These are phyloP conservation scores for Sugiyamaella valdiviana DNA, from an alignment of 805 yeast genomes.

Conservation along the genomic window DNA sequence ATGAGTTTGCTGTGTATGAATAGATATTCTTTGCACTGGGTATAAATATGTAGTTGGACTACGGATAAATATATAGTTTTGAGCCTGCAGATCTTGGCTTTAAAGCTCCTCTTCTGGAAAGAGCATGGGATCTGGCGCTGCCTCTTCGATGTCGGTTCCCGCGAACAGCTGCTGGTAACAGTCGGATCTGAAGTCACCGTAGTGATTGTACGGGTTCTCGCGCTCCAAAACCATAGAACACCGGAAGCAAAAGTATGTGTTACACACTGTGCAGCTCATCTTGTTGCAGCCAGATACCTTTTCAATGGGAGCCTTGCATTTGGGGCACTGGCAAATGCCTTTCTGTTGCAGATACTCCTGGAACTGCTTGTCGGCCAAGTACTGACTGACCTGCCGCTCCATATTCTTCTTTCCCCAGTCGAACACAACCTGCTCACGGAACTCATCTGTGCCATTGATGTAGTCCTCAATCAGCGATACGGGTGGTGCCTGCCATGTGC, in stretches of 20 bases:
- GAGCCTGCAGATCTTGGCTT: no score
- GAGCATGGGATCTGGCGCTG: conserved; percentile 4
- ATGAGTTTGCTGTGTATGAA: no score
- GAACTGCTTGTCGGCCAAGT: conserved; percentile 14
- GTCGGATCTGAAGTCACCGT: conserved; percentile 10
- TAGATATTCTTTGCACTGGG: no score
- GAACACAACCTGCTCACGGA: conserved; percentile 9
- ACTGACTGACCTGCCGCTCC: conserved; percentile 10
- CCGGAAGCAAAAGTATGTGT: conserved; percentile 18
- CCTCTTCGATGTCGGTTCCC: conserved; percentile 16
- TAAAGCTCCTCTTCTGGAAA: no score
- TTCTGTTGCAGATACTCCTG: conserved; percentile 14
- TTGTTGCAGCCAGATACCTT: conserved; percentile 19
- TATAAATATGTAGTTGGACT: no score
- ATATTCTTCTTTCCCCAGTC: conserved; percentile 20
- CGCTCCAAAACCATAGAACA: conserved; percentile 11
- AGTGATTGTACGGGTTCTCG: conserved; percentile 19
- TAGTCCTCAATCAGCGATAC: conserved; percentile 11
- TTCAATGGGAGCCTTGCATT: conserved; percentile 19
- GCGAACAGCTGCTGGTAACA: conserved; percentile 19
- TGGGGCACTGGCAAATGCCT: conserved; percentile 15
- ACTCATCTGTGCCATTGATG: conserved; percentile 12
- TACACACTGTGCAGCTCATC: conserved; percentile 19
- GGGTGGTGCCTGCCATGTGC: conserved; percentile 16
- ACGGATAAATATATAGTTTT: no score